Conservation (phyloP, 768 basidiomycete genomes). For the Mycena olivaceomarginata region DNA sequence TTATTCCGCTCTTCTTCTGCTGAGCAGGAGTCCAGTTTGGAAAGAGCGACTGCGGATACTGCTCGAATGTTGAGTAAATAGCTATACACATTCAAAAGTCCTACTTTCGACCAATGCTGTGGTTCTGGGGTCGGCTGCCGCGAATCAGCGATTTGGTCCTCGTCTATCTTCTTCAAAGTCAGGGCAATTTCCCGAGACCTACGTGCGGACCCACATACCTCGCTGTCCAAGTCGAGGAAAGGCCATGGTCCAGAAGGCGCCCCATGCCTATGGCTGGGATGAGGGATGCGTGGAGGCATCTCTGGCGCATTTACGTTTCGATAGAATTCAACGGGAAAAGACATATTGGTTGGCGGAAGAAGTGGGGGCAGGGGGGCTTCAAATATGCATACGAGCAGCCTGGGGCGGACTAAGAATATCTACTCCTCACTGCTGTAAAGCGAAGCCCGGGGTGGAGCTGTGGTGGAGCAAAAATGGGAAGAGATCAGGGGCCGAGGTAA, state of each 20-base stretch:
- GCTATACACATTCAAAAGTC: background rate
- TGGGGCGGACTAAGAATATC: no score
- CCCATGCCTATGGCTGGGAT: conserved; percentile 56
- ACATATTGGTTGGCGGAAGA: conserved; percentile 8
- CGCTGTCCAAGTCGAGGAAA: conserved; percentile 60
- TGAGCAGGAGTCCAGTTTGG: conserved; percentile 74
- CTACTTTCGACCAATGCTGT: conserved; percentile 37
- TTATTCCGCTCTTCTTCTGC: conserved; percentile 61
- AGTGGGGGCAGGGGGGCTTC: background rate
- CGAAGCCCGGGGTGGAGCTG: no score
- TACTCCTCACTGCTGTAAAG: no score
- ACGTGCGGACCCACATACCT: conserved; percentile 34
- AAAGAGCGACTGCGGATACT: conserved; percentile 72
- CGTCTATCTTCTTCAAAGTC: conserved; percentile 42
- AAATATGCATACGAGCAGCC: conserved; percentile 9
- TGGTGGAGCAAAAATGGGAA: no score
- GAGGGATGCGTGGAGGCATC: conserved; percentile 44
- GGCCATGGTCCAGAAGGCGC: conserved; percentile 65
- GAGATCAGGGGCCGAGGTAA: conserved; percentile 11
- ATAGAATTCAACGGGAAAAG: conserved; percentile 32
- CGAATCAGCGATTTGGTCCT: conserved; percentile 38
- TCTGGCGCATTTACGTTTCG: conserved; percentile 29
- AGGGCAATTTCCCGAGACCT: background rate
- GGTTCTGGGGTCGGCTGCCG: background rate
- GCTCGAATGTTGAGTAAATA: background rate